phyloP scores from a whole-genome alignment of 805 yeast species.

The Metschnikowia lunata region DNA sequence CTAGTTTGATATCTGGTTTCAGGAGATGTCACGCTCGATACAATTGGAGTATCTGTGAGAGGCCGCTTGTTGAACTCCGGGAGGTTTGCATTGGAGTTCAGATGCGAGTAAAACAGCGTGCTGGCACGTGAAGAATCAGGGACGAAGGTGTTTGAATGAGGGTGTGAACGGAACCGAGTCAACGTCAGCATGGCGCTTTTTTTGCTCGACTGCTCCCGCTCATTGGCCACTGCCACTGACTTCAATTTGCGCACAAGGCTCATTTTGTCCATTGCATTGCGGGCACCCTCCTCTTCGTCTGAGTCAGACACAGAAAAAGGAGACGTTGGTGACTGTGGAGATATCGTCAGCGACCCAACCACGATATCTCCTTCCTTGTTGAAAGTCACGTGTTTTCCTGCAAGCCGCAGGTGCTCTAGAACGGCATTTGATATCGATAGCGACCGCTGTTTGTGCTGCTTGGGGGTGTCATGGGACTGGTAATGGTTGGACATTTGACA shows the following conservation, averaged over 20 bases:
- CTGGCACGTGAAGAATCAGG: slow-evolving; percentile 15
- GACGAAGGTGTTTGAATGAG: slow-evolving; percentile 13
- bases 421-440: slow-evolving; percentile 25
- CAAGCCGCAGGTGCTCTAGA: slow-evolving; percentile 19
- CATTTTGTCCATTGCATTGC: slow-evolving; percentile 6
- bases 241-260: slow-evolving; percentile 10
- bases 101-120: slow-evolving; percentile 10
- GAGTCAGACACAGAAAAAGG: slow-evolving; percentile 11
- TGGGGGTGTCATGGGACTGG: no score
- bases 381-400: slow-evolving; percentile 21
- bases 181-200: slow-evolving; percentile 10
- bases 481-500: no score
- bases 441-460: slow-evolving; percentile 12
- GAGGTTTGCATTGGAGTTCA: slow-evolving; percentile 19
- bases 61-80: slow-evolving; percentile 72
- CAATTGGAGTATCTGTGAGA: slow-evolving; percentile 68
- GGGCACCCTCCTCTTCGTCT: slow-evolving; percentile 11
- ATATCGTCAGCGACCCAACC: slow-evolving; percentile 12
- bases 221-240: slow-evolving; percentile 10
- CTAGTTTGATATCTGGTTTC: slow-evolving; percentile 26
- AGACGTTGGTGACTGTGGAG: slow-evolving; percentile 8
- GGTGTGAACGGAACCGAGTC: slow-evolving; percentile 15
- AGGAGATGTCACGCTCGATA: slow-evolving; percentile 56
- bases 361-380: slow-evolving; percentile 14
- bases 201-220: slow-evolving; percentile 1